Evolutionary conservation across 176 grass and related monocot species (phyloP).

Genomic region (Alopecurus myosuroides): DNA sequence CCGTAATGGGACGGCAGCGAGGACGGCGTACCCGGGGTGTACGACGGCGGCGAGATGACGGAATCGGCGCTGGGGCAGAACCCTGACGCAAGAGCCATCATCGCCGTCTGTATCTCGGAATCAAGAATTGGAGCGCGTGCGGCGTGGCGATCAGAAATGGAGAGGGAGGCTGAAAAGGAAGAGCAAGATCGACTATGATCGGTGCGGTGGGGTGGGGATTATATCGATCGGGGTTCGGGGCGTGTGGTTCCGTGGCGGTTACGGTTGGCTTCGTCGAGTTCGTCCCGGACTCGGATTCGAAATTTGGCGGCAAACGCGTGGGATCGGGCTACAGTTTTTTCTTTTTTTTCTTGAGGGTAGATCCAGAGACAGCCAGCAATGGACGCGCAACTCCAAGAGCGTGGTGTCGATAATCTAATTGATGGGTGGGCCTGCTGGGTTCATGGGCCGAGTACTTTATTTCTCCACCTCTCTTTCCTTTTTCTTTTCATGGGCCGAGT

Average conservation of each 20-base stretch:
- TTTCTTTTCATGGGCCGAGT: background rate
- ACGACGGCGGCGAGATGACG: background rate
- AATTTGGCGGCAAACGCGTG: background rate
- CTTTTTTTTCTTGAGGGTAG: background rate
- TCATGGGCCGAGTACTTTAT: background rate
- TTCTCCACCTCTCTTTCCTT: no score
- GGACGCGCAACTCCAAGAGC: no score
- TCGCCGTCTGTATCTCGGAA: background rate
- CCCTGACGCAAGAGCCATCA: background rate
- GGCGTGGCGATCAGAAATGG: background rate
- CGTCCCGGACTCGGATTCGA: background rate
- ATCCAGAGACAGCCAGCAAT: no score
- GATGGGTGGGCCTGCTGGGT: background rate
- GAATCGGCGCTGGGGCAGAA: background rate
- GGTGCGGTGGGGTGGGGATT: background rate
- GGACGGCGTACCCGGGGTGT: background rate
- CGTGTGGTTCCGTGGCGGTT: background rate
- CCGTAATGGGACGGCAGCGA: background rate
- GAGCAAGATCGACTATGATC: background rate
- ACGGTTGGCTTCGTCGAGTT: background rate
- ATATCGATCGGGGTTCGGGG: background rate
- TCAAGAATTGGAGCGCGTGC: background rate
- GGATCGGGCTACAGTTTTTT: background rate
- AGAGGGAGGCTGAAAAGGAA: background rate
- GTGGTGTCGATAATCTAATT: background rate